Evolutionary conservation across 192 early-diverging fungal species (phyloP).

Genomic region (Coemansia sp.): DNA sequence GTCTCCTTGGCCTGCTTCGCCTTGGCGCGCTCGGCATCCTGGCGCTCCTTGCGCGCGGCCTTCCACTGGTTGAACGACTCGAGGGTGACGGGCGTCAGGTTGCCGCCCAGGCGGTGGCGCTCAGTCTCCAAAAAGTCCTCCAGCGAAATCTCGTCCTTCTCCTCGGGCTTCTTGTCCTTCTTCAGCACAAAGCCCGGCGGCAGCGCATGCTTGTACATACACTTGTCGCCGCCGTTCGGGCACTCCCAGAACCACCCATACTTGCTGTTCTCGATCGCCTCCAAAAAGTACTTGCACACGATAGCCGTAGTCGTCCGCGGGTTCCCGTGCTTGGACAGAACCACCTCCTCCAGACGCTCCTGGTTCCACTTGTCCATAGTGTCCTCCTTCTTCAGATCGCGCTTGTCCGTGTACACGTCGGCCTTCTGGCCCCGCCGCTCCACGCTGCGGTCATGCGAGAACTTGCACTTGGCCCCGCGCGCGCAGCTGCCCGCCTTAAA

Average conservation of each 20-base stretch:
- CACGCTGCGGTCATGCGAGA: conserved; percentile 89
- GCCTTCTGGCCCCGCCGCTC: conserved; percentile 87
- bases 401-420: conserved; percentile 89
- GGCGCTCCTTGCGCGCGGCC: conserved; percentile 66
- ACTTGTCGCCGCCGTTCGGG: conserved; percentile 87
- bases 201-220: conserved; percentile 95
- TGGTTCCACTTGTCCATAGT: conserved; percentile 98
- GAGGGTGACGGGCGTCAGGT: conserved; percentile 90
- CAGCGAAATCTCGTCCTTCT: conserved; percentile 80
- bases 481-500: conserved; percentile 90
- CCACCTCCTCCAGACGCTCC: conserved; percentile 80
- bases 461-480: conserved; percentile 93
- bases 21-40: conserved; percentile 60
- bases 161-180: conserved; percentile 78
- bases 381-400: conserved; percentile 59
- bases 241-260: conserved; percentile 99
- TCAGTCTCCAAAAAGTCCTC: conserved; percentile 98
- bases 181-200: conserved; percentile 95
- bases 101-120: conserved; percentile 89
- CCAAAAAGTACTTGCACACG: conserved; percentile 98
- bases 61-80: conserved; percentile 95
- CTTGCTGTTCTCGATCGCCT: conserved; percentile 90
- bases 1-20: conserved; percentile 75
- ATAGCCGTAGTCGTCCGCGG: conserved; percentile 87
- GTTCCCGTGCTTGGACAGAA: conserved; percentile 77